Evolutionary conservation across 179 eudicot genomes (phyloP), one percentile per base, ranked within the genome.

Genomic region (Spinacia oleracea): DNA sequence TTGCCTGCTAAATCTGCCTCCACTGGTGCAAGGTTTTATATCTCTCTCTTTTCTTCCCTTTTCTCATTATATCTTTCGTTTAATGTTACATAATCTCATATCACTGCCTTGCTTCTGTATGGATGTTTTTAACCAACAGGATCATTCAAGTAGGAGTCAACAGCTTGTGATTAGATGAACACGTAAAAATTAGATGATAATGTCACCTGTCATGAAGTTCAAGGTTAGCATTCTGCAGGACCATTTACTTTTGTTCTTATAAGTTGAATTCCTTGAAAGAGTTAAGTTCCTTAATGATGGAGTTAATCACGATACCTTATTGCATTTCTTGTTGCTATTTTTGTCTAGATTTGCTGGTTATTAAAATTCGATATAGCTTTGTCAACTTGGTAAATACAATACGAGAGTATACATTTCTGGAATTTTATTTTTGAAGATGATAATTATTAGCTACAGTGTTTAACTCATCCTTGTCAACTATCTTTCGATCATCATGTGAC

Each of bases 151-250:
- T 65, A 35, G 53, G 16, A 14, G 70, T 16, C 25, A 40, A 25
- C 2, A 4, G 12, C 0, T 42, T 42, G 23, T 38, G 40, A 42
- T 42, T 14, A n/a, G 18, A 23, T 55, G 53, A 6, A 48, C 53
- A 18, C 69, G 29, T 14, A 55, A 34, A 48, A 38, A 73, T 27
- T 10, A 27, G 65, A 79, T 4, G 7, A 75, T 42, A 34, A 59
- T 74, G 76, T 78, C 50, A 4, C 43, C 42, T 15, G 69, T 18
- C 65, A 23, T n/a, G 56, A 73, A 51, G 40, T 27, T 34, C 32
- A 46, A 45, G 77, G 69, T 78, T 20, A 46, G 77, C 53, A 50
- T 16, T 63, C 40, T 31, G 65, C 55, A 63, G 3, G 48, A 27
- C 14, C 74, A 27, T 29, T 21, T 68, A 34, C 58, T 11, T 23